Percentiles rank a stretch among this genome's conserved stretches.
These are phyloP conservation scores for Hordeum pubiflorum DNA, from an alignment of 202 grass and related monocot genomes.

Conservation along the genomic window DNA sequence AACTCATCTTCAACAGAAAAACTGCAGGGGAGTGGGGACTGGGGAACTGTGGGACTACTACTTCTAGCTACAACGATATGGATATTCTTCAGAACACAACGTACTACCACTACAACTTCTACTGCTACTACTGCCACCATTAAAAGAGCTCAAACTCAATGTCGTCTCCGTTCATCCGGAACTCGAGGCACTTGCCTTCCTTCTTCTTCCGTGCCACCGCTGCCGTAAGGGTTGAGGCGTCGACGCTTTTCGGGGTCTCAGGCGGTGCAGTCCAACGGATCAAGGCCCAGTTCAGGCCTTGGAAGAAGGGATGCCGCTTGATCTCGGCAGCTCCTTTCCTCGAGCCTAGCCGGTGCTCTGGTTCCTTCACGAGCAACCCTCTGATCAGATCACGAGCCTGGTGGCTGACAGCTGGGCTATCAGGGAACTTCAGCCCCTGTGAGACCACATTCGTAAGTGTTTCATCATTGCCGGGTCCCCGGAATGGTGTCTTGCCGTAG, in stretches of 20 bases:
- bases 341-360: slow-evolving; percentile 75
- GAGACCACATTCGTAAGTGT: slow-evolving; percentile 88
- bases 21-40: slow-evolving; percentile 9
- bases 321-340: slow-evolving; percentile 86
- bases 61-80: slow-evolving; percentile 30
- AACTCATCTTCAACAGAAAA: slow-evolving; percentile 22
- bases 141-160: slow-evolving; percentile 95
- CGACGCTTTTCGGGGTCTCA: slow-evolving; percentile 47
- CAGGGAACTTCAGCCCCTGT: slow-evolving; percentile 82
- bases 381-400: slow-evolving; percentile 79
- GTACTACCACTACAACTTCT: slow-evolving; percentile 2
- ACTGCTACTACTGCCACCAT: slow-evolving; percentile 6
- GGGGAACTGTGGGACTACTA: background rate
- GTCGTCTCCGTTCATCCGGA: slow-evolving; percentile 70
- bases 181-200: slow-evolving; percentile 93
- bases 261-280: slow-evolving; percentile 75
- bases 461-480: slow-evolving; percentile 76
- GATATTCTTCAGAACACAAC: slow-evolving; percentile 30
- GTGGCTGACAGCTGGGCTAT: slow-evolving; percentile 58
- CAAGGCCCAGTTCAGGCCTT: slow-evolving; percentile 94
- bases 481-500: slow-evolving; percentile 82
- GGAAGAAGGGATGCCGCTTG: slow-evolving; percentile 93
- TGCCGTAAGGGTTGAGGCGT: slow-evolving; percentile 28
- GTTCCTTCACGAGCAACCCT: slow-evolving; percentile 82
- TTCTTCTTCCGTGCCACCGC: slow-evolving; percentile 58